phyloP scores from a whole-genome alignment of 1,284 basidiomycete species.

The Spongispora temasekensis region DNA sequence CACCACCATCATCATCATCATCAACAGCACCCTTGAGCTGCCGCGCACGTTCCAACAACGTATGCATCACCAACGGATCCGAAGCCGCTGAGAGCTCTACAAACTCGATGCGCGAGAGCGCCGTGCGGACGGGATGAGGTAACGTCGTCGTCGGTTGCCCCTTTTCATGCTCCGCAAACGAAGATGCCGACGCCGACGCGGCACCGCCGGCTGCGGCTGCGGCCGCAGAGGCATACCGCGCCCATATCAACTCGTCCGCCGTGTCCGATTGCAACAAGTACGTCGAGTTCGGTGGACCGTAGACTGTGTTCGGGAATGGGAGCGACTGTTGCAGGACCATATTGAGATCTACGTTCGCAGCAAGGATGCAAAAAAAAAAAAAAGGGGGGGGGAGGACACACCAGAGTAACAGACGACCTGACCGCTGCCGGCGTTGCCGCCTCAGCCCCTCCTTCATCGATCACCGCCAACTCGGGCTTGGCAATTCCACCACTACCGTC shows the following conservation, averaged over 20 bases:
- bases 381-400: conserved; percentile 41
- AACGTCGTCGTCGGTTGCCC: too few species aligned
- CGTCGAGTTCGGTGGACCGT: conserved; percentile 61
- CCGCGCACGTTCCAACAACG: conserved; percentile 46
- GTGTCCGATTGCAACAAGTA: conserved; percentile 69
- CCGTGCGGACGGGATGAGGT: too few species aligned
- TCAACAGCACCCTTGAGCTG: too few species aligned
- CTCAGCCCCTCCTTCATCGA: conserved; percentile 27
- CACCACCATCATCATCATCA: too few species aligned
- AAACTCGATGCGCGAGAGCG: conserved; percentile 62
- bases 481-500: conserved; percentile 18
- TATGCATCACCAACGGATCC: conserved; percentile 56
- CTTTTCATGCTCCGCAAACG: too few species aligned
- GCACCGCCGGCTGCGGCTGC: conserved; percentile 35
- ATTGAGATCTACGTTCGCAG: neutral
- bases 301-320: conserved; percentile 65
- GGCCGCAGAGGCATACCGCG: conserved; percentile 43
- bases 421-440: too few species aligned
- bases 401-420: conserved; percentile 4
- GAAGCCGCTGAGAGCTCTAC: conserved; percentile 42
- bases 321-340: conserved; percentile 39
- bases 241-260: conserved; percentile 73
- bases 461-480: conserved; percentile 24
- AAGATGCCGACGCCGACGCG: too few species aligned
- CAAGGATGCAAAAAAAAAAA: conserved; percentile 32